Evolutionary conservation across 768 basidiomycete genomes (phyloP).

Genomic region (Trametes coccinea): DNA sequence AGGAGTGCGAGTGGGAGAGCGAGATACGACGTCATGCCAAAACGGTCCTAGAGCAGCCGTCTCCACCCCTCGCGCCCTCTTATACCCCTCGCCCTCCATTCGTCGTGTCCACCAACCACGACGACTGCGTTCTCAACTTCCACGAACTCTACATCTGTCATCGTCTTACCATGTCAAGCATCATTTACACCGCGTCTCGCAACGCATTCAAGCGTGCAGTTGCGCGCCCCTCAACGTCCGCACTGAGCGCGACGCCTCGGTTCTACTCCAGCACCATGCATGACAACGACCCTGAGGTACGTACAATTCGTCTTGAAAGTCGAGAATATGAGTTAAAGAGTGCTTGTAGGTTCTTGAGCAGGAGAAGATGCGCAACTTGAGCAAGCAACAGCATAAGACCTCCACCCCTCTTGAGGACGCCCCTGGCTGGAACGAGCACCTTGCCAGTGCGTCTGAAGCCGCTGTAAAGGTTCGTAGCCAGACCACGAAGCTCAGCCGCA

Average conservation of each 20-base stretch:
- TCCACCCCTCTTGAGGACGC: slow-evolving; percentile 35
- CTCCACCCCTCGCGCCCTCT: slow-evolving; percentile 9
- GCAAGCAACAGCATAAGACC: slow-evolving; percentile 35
- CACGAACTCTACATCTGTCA: not conserved
- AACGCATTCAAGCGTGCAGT: slow-evolving; percentile 26
- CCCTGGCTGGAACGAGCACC: slow-evolving; percentile 41
- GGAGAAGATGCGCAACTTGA: slow-evolving; percentile 38
- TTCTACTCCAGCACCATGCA: slow-evolving; percentile 35
- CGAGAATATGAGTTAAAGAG: no score
- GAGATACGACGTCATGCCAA: slow-evolving; percentile 18
- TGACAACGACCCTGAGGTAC: slow-evolving; percentile 37
- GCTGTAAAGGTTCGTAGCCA: slow-evolving; percentile 32
- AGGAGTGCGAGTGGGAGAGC: not conserved
- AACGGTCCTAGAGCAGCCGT: not conserved
- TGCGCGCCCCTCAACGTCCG: slow-evolving; percentile 21
- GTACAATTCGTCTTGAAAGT: not conserved
- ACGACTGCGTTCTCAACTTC: not conserved
- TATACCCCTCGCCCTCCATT: slow-evolving; percentile 2
- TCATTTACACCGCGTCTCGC: slow-evolving; percentile 27
- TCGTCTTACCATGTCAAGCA: slow-evolving; percentile 24
- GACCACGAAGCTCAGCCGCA: no score
- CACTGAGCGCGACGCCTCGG: slow-evolving; percentile 17
- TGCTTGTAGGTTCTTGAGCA: slow-evolving; percentile 31
- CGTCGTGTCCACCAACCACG: not conserved
- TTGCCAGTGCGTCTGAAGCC: slow-evolving; percentile 38